Conservation (phyloP, 2,329 filamentous ascomycete genomes). For the Hypoxylon sp. region DNA sequence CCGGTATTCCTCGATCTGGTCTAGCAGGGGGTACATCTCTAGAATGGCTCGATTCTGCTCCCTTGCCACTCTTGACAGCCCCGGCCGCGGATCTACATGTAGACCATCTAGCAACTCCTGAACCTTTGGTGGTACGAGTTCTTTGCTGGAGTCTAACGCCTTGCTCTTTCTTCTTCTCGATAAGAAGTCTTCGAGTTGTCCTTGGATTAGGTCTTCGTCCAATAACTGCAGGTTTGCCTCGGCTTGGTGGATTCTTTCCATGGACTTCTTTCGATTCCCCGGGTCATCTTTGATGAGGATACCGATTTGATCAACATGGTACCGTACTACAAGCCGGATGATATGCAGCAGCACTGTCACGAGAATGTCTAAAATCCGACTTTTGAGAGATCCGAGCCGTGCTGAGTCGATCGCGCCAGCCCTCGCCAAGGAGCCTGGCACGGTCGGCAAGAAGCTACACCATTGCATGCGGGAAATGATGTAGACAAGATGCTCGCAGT, state of each 20-base stretch:
- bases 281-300: too few species aligned
- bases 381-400: not conserved
- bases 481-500: not conserved
- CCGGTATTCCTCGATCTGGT: not conserved
- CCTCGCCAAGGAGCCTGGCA: too few species aligned
- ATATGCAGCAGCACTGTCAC: too few species aligned
- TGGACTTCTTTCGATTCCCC: too few species aligned
- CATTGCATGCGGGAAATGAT: not conserved
- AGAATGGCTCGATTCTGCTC: not conserved
- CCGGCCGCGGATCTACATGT: not conserved
- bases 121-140: not conserved
- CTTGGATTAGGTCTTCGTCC: too few species aligned
- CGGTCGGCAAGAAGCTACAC: not conserved
- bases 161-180: not conserved
- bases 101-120: not conserved
- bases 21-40: not conserved
- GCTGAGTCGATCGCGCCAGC: not conserved
- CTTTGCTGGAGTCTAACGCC: not conserved
- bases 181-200: too few species aligned
- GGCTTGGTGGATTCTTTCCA: too few species aligned
- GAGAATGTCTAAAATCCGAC: not conserved
- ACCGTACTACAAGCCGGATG: too few species aligned
- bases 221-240: too few species aligned
- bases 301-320: too few species aligned
- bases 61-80: not conserved